These are phyloP conservation scores for Globisporangium barbulae DNA, from an alignment of 352 stramenopile species.

Conservation along the genomic window DNA sequence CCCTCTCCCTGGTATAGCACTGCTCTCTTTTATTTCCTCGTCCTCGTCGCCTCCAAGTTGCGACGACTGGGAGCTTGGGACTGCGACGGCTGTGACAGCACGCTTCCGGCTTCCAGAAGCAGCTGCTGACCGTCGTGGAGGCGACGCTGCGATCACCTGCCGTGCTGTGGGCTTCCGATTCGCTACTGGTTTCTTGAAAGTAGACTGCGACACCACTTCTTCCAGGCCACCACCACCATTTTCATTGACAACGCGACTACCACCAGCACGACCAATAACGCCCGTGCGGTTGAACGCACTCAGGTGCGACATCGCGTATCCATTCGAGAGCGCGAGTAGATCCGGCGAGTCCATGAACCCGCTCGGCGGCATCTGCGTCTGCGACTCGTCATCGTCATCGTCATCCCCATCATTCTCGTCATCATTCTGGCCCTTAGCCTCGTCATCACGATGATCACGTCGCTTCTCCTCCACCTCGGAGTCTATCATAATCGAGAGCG, in stretches of 20 bases:
- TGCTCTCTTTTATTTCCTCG: slow-evolving; percentile 10
- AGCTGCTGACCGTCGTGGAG: not conserved
- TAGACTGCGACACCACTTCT: not conserved
- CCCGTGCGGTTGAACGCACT: not conserved
- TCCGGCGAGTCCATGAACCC: slow-evolving; percentile 16
- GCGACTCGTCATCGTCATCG: slow-evolving; percentile 22
- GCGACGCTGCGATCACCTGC: slow-evolving; percentile 1
- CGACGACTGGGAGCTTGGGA: slow-evolving; percentile 5
- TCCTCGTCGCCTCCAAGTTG: not conserved
- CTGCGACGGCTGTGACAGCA: not conserved
- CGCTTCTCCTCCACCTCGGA: slow-evolving; percentile 1
- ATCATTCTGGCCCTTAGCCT: not conserved
- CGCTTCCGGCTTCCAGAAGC: not conserved
- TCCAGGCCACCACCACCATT: slow-evolving; percentile 2
- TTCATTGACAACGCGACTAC: not conserved
- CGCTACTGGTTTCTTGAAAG: not conserved
- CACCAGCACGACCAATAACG: not conserved
- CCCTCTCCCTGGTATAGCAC: not conserved
- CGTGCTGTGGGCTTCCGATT: not conserved
- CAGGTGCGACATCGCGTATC: not conserved
- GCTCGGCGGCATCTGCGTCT: slow-evolving; percentile 17
- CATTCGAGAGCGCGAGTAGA: slow-evolving; percentile 10
- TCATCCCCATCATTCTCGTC: slow-evolving; percentile 15
- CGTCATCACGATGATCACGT: slow-evolving; percentile 1
- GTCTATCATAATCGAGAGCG: slow-evolving; percentile 5